Evolutionary conservation across 352 stramenopile species (phyloP).

Genomic region (Pythium brachiatum): DNA sequence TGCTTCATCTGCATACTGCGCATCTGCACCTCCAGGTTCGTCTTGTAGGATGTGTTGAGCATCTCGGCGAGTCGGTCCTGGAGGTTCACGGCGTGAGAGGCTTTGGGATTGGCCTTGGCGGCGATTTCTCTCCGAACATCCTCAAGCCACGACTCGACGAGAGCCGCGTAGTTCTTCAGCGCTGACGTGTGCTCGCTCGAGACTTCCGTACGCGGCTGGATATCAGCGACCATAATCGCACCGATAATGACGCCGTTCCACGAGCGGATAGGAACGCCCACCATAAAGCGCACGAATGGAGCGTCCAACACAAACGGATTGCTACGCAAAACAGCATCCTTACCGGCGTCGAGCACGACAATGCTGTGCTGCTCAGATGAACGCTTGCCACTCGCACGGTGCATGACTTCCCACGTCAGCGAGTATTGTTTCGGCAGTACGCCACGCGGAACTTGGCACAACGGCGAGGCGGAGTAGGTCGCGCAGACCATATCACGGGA

Average conservation of each 20-base stretch:
- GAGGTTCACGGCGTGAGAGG: constrained; percentile 6
- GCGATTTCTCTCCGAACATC: constrained; percentile 12
- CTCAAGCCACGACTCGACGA: constrained; percentile 24
- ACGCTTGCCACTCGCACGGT: constrained; percentile 25
- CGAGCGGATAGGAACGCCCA: constrained; percentile 46
- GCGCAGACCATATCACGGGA: constrained; percentile 59
- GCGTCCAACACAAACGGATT: constrained; percentile 60
- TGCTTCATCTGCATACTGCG: constrained; percentile 23
- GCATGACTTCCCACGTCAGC: constrained; percentile 54
- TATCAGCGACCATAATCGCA: constrained; percentile 54
- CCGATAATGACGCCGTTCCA: constrained; percentile 54
- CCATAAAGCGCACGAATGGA: constrained; percentile 52
- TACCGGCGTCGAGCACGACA: constrained; percentile 39
- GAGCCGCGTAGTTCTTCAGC: constrained; percentile 8
- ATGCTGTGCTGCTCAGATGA: constrained; percentile 29
- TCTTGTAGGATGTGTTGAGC: constrained; percentile 24
- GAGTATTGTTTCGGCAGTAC: constrained; percentile 54
- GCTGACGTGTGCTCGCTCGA: not conserved
- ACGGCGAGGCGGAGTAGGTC: constrained; percentile 30
- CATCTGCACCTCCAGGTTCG: constrained; percentile 20
- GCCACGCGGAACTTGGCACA: constrained; percentile 27
- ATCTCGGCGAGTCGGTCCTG: constrained; percentile 23
- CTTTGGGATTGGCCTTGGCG: not conserved
- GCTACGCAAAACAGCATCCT: constrained; percentile 38
- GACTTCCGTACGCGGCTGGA: constrained; percentile 33